Conservation (phyloP, 441 rosid genomes). For the Omphalea diandra region DNA sequence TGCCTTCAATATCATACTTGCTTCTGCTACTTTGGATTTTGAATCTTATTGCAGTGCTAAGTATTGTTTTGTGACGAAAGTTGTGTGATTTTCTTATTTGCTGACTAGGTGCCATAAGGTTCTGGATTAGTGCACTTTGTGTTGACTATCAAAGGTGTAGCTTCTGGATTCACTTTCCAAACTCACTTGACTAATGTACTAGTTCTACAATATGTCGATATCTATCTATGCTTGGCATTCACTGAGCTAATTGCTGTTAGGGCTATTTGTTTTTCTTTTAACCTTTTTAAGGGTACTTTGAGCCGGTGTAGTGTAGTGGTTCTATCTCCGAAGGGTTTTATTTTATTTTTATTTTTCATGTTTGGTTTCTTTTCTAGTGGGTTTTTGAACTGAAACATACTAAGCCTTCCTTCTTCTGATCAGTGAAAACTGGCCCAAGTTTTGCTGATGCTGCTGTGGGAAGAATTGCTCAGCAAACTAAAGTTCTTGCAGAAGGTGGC, state of each 20-base stretch:
- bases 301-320: no score
- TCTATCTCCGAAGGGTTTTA: no score
- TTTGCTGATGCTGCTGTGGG: constrained; percentile 96
- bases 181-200: not conserved
- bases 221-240: no score
- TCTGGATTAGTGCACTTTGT: not conserved
- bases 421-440: constrained; percentile 93
- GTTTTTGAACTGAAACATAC: not conserved
- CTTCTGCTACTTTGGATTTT: not conserved
- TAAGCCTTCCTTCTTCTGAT: constrained; percentile 5
- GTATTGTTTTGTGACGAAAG: no score
- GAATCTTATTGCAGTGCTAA: not conserved
- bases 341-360: no score
- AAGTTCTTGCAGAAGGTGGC: constrained; percentile 93
- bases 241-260: no score
- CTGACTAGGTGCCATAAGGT: not conserved
- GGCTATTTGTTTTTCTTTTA: no score
- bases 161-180: not conserved
- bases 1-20: no score
- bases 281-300: no score
- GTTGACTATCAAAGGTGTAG: not conserved
- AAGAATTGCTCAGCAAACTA: constrained; percentile 92
- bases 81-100: not conserved
- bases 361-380: not conserved
- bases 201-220: no score